Conservation (phyloP, 2,329 filamentous ascomycete genomes). For the Pseudogymnoascus destructans region DNA sequence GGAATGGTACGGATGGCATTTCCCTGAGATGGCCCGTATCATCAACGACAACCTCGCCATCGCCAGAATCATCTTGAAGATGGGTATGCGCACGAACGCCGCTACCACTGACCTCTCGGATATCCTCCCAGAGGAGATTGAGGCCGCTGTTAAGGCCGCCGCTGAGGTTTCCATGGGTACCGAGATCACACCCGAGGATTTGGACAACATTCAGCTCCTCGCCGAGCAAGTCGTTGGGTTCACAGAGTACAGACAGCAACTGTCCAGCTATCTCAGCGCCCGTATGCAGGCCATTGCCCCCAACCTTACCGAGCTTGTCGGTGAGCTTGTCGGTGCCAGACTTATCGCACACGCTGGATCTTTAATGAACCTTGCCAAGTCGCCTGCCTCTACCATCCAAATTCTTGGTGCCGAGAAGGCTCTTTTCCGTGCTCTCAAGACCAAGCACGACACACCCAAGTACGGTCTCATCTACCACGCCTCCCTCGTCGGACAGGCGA, state of each 20-base stretch:
- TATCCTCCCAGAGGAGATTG: conserved; percentile 90
- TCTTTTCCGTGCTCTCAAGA: conserved; percentile 95
- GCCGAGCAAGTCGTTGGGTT: conserved; percentile 90
- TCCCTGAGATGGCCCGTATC: conserved; percentile 94
- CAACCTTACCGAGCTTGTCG: conserved; percentile 85
- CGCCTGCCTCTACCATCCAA: conserved; percentile 89
- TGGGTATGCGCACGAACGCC: conserved; percentile 79
- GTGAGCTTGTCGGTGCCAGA: conserved; percentile 84
- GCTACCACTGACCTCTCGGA: conserved; percentile 68
- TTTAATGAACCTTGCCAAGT: conserved; percentile 88
- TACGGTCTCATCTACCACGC: conserved; percentile 92
- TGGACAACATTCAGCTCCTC: conserved; percentile 82
- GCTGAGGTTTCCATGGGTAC: conserved; percentile 98
- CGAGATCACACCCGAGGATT: conserved; percentile 83
- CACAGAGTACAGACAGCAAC: conserved; percentile 77
- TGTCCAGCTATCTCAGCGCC: conserved; percentile 77
- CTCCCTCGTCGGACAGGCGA: conserved; percentile 89
- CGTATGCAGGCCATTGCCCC: conserved; percentile 96
- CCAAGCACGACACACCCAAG: conserved; percentile 97
- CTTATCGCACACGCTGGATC: conserved; percentile 92
- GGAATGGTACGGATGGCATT: conserved; percentile 99
- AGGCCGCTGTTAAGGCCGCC: conserved; percentile 78
- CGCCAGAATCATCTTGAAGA: conserved; percentile 71
- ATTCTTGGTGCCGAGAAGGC: conserved; percentile 98
- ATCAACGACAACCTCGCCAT: conserved; percentile 96